These are phyloP conservation scores for Borovskyia barvae DNA, from an alignment of 208 protist genomes.

Conservation along the genomic window DNA sequence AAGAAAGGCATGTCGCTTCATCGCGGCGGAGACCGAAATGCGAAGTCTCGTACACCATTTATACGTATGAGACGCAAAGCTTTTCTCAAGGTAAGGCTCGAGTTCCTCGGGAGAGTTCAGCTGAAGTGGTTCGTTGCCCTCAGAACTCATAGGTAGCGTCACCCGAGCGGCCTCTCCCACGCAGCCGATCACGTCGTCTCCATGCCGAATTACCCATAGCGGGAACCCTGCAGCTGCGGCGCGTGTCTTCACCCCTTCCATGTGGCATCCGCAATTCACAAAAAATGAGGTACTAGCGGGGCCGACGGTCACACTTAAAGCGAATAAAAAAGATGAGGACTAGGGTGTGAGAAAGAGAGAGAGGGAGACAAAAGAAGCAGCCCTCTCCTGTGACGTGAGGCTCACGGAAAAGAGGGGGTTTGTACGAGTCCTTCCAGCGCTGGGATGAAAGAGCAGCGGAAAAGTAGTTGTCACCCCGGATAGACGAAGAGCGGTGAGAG, in stretches of 20 bases:
- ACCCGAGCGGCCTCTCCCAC: slow-evolving; percentile 8
- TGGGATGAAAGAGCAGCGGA: too few species aligned
- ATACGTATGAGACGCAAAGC: not conserved
- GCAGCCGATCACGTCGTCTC: slow-evolving; percentile 2
- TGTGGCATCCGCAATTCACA: too few species aligned
- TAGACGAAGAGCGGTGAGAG: too few species aligned
- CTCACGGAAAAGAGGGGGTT: too few species aligned
- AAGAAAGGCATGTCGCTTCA: too few species aligned
- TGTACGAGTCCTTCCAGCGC: too few species aligned
- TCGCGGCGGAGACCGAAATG: slow-evolving; percentile 1
- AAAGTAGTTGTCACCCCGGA: too few species aligned
- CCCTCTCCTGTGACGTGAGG: not conserved
- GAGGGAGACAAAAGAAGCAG: not conserved
- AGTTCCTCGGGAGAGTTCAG: slow-evolving; percentile 1
- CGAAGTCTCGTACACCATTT: slow-evolving; percentile 18
- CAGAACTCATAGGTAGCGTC: slow-evolving; percentile 7
- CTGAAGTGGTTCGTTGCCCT: too few species aligned
- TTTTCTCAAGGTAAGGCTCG: not conserved
- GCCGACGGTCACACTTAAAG: too few species aligned
- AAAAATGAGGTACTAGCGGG: not conserved
- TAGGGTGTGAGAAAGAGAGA: not conserved
- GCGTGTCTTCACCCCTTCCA: not conserved
- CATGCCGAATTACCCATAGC: slow-evolving; percentile 3
- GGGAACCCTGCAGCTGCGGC: not conserved
- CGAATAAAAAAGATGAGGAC: too few species aligned